phyloP scores from a whole-genome alignment of 495 filamentous ascomycete genomes.

The Podospora tetraspora region DNA sequence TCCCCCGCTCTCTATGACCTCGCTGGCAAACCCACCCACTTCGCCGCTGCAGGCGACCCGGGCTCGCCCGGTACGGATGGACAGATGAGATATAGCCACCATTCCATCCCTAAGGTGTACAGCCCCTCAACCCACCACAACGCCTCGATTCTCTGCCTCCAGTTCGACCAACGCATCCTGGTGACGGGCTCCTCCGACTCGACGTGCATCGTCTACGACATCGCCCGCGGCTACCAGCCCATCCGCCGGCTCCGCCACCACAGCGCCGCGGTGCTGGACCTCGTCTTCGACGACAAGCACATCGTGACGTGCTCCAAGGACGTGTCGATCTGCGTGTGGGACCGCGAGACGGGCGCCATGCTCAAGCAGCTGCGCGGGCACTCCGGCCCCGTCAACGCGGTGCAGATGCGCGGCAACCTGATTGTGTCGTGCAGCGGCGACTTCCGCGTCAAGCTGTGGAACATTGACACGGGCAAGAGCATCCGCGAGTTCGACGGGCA shows the following conservation, averaged over 20 bases:
- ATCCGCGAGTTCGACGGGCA: slow-evolving; percentile 84
- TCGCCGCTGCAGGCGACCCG: slow-evolving; percentile 39
- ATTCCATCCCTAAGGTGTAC: slow-evolving; percentile 44
- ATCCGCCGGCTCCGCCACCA: slow-evolving; percentile 71
- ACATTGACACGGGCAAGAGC: slow-evolving; percentile 74
- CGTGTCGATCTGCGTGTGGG: slow-evolving; percentile 86
- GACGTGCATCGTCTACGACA: slow-evolving; percentile 87
- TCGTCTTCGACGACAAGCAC: slow-evolving; percentile 83
- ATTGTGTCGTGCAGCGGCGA: slow-evolving; percentile 91
- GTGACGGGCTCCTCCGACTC: slow-evolving; percentile 92
- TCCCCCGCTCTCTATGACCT: slow-evolving; percentile 39
- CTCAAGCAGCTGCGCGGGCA: slow-evolving; percentile 77
- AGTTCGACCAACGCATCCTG: slow-evolving; percentile 87
- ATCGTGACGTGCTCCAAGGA: slow-evolving; percentile 98
- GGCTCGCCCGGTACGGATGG: slow-evolving; percentile 8
- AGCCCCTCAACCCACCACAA: slow-evolving; percentile 60
- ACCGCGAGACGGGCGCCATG: slow-evolving; percentile 67
- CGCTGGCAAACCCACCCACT: slow-evolving; percentile 40
- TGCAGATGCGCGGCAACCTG: slow-evolving; percentile 85
- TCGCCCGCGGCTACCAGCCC: slow-evolving; percentile 69
- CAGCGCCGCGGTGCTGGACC: slow-evolving; percentile 81
- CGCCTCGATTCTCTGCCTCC: slow-evolving; percentile 88
- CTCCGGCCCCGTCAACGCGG: slow-evolving; percentile 86
- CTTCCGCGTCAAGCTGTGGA: slow-evolving; percentile 90
- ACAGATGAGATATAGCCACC: slow-evolving; percentile 27